These are phyloP conservation scores for Lipomyces anomalus DNA, from an alignment of 805 yeast genomes.

Conservation along the genomic window DNA sequence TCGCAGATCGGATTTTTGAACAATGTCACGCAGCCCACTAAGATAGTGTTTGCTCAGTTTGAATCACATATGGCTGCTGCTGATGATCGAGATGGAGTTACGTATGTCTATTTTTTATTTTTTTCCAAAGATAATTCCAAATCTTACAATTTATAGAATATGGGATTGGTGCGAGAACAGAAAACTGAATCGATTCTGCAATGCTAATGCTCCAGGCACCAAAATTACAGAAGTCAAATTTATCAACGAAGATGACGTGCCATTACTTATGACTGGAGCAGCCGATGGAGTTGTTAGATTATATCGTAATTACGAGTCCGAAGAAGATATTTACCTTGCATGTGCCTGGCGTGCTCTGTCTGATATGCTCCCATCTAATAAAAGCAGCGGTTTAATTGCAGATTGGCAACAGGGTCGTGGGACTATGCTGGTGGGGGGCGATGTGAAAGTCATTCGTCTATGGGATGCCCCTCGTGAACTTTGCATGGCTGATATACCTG, in stretches of 20 bases:
- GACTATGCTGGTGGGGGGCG: constrained; percentile 85
- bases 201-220: constrained; percentile 82
- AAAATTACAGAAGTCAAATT: constrained; percentile 80
- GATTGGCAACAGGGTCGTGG: constrained; percentile 99
- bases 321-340: constrained; percentile 53
- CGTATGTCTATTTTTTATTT: constrained; percentile 27
- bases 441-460: constrained; percentile 79
- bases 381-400: constrained; percentile 74
- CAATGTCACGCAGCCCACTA: constrained; percentile 73
- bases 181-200: constrained; percentile 65
- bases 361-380: constrained; percentile 72
- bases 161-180: constrained; percentile 77
- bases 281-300: constrained; percentile 92
- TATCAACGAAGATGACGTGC: constrained; percentile 86
- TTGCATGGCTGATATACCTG: constrained; percentile 82
- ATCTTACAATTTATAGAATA: constrained; percentile 34
- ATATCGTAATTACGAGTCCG: constrained; percentile 66
- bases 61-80: constrained; percentile 74
- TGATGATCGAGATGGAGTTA: constrained; percentile 76
- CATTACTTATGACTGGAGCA: constrained; percentile 79
- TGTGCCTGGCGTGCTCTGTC: constrained; percentile 92
- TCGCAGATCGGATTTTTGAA: constrained; percentile 52
- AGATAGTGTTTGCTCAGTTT: constrained; percentile 80
- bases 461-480: constrained; percentile 98
- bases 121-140: not conserved